Base-by-base conservation (phyloP, 2,329 filamentous ascomycete genomes). In the Zalaria obscura region DNA sequence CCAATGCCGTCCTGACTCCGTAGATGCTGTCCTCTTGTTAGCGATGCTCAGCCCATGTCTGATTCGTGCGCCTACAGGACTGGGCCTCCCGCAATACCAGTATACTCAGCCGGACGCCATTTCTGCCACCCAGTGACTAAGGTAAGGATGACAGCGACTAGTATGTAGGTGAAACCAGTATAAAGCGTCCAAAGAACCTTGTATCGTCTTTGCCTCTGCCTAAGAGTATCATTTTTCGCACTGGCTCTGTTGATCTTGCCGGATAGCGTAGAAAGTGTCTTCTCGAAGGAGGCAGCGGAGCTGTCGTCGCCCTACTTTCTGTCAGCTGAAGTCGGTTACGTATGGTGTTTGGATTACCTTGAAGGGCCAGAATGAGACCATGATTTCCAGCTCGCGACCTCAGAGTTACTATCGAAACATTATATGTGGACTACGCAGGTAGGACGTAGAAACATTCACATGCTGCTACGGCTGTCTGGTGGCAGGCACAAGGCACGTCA, bases 281-380 rank as follows among this genome's bases (percentile, higher is more conserved):
- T 95, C 66, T 98, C 91, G 58, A 96, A 98, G 3, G 81, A 84
- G 40, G 87, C 88, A 26, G 91, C 82, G 50, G 88, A 93, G 57
- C 75, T 82, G 59, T 81, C 75, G 55, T 84, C 75, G 63, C 76
- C 75, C 86, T 93, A 18, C 18, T 18, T 18, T 18, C 18, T 18
- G 18, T 18, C 38, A 39, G 42, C 50, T 52, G 34, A 55, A 48
- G 39, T 48, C 40, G 36, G 35, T 28, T 40, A 9, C 27, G 25
- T 10, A 36, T 36, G 31, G 42, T 48, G 35, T 42, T 6, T 5
- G 9, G 57, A 69, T 54, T 63, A 86, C 83, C 69, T 76, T 78
- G 78, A 82, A 93, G 48, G 85, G 84, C 84, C 85, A 91, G 51
- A 91, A 72, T 40, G 80, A 84, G 54, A 88, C 81, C 84, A 91